Evolutionary conservation across 305 asterid genomes (phyloP).

Genomic region (Solanum aculeatissimum): DNA sequence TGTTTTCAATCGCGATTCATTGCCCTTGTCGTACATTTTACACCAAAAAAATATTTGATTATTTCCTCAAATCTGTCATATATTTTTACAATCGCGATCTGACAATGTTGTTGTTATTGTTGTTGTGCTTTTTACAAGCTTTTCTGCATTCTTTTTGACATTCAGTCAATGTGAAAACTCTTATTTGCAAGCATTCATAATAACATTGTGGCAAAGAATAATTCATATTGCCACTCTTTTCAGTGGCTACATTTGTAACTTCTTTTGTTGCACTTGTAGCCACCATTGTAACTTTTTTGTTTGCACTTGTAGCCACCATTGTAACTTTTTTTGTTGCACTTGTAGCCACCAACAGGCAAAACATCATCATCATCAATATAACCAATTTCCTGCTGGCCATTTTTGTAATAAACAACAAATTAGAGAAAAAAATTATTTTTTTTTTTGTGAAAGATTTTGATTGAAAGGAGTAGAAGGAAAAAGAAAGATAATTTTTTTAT

Average conservation of each 20-base stretch:
- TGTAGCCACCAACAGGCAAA: background rate
- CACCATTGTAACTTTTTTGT: background rate
- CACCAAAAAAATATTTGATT: background rate
- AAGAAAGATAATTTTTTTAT: background rate
- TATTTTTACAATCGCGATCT: background rate
- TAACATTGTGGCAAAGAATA: background rate
- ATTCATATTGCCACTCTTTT: background rate
- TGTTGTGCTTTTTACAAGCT: background rate
- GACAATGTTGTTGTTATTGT: background rate
- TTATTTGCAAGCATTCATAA: background rate
- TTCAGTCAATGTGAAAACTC: background rate
- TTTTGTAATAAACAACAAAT: background rate
- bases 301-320: background rate
- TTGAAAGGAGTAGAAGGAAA: background rate
- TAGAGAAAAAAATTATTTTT: background rate
- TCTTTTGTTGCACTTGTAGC: background rate
- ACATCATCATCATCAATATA: background rate
- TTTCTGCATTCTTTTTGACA: background rate
- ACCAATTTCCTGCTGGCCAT: background rate
- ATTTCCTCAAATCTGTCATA: background rate
- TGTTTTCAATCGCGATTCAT: background rate
- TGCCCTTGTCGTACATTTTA: background rate
- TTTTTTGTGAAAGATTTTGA: background rate
- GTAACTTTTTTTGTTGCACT: background rate
- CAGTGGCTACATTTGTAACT: background rate